Evolutionary conservation across 1,284 basidiomycete genomes (phyloP), one percentile per base, ranked within the genome.

Genomic region (Ustilago loliicola): DNA sequence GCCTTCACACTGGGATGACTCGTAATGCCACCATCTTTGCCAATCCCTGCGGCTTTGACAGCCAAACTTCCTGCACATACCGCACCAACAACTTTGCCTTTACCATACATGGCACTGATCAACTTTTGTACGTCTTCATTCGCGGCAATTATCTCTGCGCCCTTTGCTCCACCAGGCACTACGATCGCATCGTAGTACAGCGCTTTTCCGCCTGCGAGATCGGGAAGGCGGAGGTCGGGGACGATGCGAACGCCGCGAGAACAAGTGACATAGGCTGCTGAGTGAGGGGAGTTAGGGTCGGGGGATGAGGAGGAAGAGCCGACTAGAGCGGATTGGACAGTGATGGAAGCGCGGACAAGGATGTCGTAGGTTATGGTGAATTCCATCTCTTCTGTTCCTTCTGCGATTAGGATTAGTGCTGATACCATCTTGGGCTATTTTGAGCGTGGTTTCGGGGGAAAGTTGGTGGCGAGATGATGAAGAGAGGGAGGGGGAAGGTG

Each of bases 141-240:
- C 36, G 87, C 86, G 3, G 92, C 90, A 56, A 95, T 91, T 0
- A 91, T 93, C 66, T 93, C 90, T 0, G 94, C 93, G 15, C 94
- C 94, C 82, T 91, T 91, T 0, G 91, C 90, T 1, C 94, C 94
- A 3, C 94, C 94, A 0, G 94, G 94, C 38, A 95, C 90, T 57
- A 95, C 88, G 15, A 94, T 81, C 0, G 90, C 89, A 79, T 94
- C 92, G 72, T 89, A 93, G 59, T 89, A 72, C n/a, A 89, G 60
- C 91, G 78, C 58, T 61, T 19, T 64, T 23, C 61, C 64, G 2
- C 76, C 74, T 1, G 66, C 60, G 8, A 81, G 38, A 17, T 83
- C 79, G 4, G 72, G 66, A 15, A 86, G 68, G 0, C 66, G 62
- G 13, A 80, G 66, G 50, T 86, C 85, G n/a, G 83, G 77, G 0